These are phyloP conservation scores for Pisolithus albus DNA, from an alignment of 768 basidiomycete species.

Conservation along the genomic window DNA sequence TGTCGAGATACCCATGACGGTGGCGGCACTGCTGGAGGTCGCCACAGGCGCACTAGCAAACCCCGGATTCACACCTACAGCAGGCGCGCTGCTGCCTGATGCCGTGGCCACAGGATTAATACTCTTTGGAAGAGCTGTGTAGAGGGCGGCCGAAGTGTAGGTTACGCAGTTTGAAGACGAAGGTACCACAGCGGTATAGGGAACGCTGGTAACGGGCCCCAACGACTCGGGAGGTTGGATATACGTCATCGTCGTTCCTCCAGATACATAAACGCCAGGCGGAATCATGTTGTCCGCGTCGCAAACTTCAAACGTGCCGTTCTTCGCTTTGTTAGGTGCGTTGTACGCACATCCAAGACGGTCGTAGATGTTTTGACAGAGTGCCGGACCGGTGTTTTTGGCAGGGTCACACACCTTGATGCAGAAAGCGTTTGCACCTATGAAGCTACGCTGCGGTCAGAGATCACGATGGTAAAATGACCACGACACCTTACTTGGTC, in stretches of 20 bases:
- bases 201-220: slow-evolving; percentile 38
- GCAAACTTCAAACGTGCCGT: slow-evolving; percentile 60
- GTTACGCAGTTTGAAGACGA: slow-evolving; percentile 40
- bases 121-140: slow-evolving; percentile 16
- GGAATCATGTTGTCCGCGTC: slow-evolving; percentile 56
- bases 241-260: slow-evolving; percentile 39
- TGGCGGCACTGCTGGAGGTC: slow-evolving; percentile 12
- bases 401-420: slow-evolving; percentile 65
- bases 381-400: slow-evolving; percentile 40
- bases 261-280: slow-evolving; percentile 43
- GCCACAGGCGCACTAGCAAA: slow-evolving; percentile 12
- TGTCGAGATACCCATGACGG: slow-evolving; percentile 21
- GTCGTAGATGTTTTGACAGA: slow-evolving; percentile 68
- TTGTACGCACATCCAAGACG: slow-evolving; percentile 73
- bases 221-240: slow-evolving; percentile 42
- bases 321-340: slow-evolving; percentile 54
- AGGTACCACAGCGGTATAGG: slow-evolving; percentile 35
- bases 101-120: background rate
- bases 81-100: background rate
- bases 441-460: slow-evolving; percentile 47
- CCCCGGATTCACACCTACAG: slow-evolving; percentile 10
- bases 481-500: slow-evolving; percentile 47
- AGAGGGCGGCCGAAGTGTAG: slow-evolving; percentile 32
- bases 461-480: background rate
- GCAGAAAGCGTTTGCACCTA: slow-evolving; percentile 60